Evolutionary conservation across 2,329 filamentous ascomycete genomes (phyloP), one percentile per base, ranked within the genome.

Genomic region (Apiospora saccharicola): DNA sequence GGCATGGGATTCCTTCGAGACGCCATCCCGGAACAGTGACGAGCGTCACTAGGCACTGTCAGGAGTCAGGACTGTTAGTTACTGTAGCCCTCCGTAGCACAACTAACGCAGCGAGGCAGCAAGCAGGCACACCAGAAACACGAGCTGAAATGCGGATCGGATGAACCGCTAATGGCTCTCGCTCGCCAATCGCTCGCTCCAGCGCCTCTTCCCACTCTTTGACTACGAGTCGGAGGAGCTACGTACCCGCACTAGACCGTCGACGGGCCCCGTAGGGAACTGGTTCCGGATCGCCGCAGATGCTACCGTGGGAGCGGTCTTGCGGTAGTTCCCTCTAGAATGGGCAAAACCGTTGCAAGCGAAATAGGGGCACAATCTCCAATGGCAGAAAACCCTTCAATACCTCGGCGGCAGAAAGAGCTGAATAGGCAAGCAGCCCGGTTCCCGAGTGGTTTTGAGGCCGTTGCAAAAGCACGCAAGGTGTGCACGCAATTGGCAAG

Each of bases 91-190:
- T 37, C 30, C 26, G 57, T 64, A 37, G 57, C 57, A n/a, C 30
- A 64, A 37, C 34, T 34, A 57, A 34, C 22, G 51, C 46, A n/a
- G 19, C 30, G 12, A 13, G 26, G 26, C 26, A n/a, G n/a, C n/a
- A 3, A 12, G 30, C 57, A 64, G 34, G 34, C 34, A 64, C 57
- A 64, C 57, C 57, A 64, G 34, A 19, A 22, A 64, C 57, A 64
- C 57, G 57, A 64, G 57, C 57, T 64, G 57, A 64, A 64, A 41
- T 61, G 57, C 57, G 57, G 30, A 64, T 64, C 57, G 34, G 57
- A 41, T 6, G 57, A 64, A 64, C 57, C 34, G 22, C 57, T 41
- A 64, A 41, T 22, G 4, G 51, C 26, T 30, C 26, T 30, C 26
- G 26, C 26, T 30, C 26, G 26, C 26, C 26, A 30, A 30, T 16